A percentile compares a stretch with the other conserved stretches of the same genome.
These are phyloP conservation scores for Aspergillus pseudoviridinutans DNA, from an alignment of 2,329 filamentous ascomycete species.

Conservation along the genomic window DNA sequence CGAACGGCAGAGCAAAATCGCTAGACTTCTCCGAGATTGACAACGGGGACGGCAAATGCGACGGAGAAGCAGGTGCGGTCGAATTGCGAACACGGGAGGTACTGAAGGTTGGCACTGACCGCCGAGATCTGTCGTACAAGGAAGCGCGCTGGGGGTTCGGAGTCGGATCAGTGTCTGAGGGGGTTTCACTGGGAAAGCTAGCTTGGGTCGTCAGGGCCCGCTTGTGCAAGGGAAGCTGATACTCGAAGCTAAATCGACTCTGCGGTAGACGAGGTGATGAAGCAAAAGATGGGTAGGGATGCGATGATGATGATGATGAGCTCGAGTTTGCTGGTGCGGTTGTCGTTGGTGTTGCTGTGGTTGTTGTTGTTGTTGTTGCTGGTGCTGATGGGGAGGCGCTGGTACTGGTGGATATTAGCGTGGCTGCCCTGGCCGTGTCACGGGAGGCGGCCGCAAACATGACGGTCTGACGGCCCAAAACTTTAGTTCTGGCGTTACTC, in stretches of 20 bases:
- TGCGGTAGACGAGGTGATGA: slow-evolving; percentile 17
- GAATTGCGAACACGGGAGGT: slow-evolving; percentile 14
- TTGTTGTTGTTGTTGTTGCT: slow-evolving; percentile 20
- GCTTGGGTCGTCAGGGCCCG: slow-evolving; percentile 18
- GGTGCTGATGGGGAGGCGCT: slow-evolving; percentile 21
- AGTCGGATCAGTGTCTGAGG: slow-evolving; percentile 49
- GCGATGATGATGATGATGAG: slow-evolving; percentile 7
- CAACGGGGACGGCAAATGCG: slow-evolving; percentile 12
- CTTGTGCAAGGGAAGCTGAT: slow-evolving; percentile 18
- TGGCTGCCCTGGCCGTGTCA: slow-evolving; percentile 26
- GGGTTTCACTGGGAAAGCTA: slow-evolving; percentile 43
- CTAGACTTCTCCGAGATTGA: slow-evolving; percentile 10
- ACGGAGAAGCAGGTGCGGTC: slow-evolving; percentile 18
- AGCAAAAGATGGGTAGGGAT: slow-evolving; percentile 8
- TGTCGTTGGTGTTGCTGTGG: slow-evolving; percentile 12
- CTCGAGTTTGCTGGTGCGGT: not conserved
- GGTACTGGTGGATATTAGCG: slow-evolving; percentile 20
- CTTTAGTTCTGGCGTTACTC: not conserved
- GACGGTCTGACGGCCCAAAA: not conserved
- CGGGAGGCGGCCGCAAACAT: slow-evolving; percentile 22
- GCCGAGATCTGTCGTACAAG: slow-evolving; percentile 32
- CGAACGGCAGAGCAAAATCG: slow-evolving; percentile 17
- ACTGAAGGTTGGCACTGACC: slow-evolving; percentile 25
- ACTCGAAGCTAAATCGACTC: slow-evolving; percentile 23
- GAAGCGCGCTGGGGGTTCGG: slow-evolving; percentile 44